These are phyloP conservation scores for Rhypophila decipiens DNA, from an alignment of 495 filamentous ascomycete species.

Conservation along the genomic window DNA sequence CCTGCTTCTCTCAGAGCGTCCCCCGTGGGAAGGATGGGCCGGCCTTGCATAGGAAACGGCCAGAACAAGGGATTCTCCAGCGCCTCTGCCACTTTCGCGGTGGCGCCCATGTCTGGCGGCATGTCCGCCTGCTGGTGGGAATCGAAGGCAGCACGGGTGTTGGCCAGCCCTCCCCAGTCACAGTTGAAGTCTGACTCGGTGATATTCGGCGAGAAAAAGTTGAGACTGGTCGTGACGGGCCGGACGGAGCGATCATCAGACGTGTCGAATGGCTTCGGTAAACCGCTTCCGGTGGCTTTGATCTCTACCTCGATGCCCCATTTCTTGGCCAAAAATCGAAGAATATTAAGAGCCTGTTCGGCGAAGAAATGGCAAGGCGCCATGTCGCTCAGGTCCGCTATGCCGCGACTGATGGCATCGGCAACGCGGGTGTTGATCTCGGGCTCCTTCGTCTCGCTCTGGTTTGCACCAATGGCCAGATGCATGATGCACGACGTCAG, in stretches of 20 bases:
- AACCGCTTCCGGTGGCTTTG: conserved; percentile 7
- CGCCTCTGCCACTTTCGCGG: conserved; percentile 12
- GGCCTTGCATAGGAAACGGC: conserved; percentile 50
- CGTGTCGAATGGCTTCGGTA: not conserved
- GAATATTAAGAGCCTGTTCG: conserved; percentile 50
- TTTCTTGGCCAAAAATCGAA: conserved; percentile 46
- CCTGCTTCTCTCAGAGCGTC: conserved; percentile 39
- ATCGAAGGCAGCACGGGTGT: not conserved
- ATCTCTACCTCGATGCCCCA: conserved; percentile 51
- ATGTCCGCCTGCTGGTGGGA: conserved; percentile 1
- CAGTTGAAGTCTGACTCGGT: conserved; percentile 34
- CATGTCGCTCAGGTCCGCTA: conserved; percentile 51
- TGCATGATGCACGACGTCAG: conserved; percentile 54
- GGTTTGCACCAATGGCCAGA: conserved; percentile 40
- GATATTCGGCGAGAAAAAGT: conserved; percentile 47
- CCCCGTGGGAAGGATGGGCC: conserved; percentile 42
- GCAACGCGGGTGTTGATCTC: conserved; percentile 24
- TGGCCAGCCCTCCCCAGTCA: conserved; percentile 17
- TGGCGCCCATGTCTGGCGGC: not conserved
- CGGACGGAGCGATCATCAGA: conserved; percentile 22
- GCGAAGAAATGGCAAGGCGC: conserved; percentile 54
- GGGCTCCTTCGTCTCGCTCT: conserved; percentile 10
- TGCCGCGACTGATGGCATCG: conserved; percentile 35
- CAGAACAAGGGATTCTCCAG: conserved; percentile 46
- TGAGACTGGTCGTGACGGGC: conserved; percentile 38